Evolutionary conservation across 23 red algal species (phyloP).

Genomic region (Gracilaria gracilis): DNA sequence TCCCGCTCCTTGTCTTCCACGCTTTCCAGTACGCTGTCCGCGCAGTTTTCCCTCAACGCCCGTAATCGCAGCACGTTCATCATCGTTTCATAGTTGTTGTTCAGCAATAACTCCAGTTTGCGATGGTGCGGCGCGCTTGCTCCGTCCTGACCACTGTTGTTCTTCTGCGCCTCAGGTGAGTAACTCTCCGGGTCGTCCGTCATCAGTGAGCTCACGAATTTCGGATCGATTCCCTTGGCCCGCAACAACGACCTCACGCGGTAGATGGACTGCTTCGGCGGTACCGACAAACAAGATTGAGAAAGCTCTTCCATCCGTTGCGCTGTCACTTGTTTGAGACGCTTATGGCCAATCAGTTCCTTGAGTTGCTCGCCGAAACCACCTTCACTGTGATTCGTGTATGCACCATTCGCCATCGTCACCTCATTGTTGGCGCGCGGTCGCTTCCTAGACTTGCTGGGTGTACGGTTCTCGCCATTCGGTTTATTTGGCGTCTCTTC

Average conservation of each 20-base stretch:
- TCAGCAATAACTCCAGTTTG: constrained; percentile 47
- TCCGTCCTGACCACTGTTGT: not conserved
- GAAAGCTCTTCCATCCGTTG: constrained; percentile 20
- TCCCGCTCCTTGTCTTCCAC: constrained; percentile 66
- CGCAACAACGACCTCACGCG: constrained; percentile 34
- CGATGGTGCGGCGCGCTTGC: constrained; percentile 5
- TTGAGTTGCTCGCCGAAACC: constrained; percentile 9
- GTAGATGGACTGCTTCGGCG: constrained; percentile 28
- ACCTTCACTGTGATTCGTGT: not conserved
- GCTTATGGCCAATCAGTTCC: constrained; percentile 27
- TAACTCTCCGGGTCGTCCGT: constrained; percentile 30
- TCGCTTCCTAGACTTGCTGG: constrained; percentile 29
- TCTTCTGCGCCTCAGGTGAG: constrained; percentile 7
- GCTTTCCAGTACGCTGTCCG: constrained; percentile 39
- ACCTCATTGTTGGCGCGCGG: constrained; percentile 20
- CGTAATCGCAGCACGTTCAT: constrained; percentile 72
- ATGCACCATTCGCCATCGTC: not conserved
- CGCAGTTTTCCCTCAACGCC: constrained; percentile 35
- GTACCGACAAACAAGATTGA: not conserved
- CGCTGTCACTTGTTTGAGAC: not conserved
- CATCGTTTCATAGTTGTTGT: constrained; percentile 55
- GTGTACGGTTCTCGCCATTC: not conserved
- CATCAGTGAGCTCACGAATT: constrained; percentile 45
- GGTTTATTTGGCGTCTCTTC: not conserved
- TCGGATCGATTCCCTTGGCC: constrained; percentile 55